A percentile compares a stretch with the other conserved stretches of the same genome.
These are phyloP conservation scores for Aspergillus hiratsukae DNA, from an alignment of 2,329 filamentous ascomycete genomes.

Conservation along the genomic window DNA sequence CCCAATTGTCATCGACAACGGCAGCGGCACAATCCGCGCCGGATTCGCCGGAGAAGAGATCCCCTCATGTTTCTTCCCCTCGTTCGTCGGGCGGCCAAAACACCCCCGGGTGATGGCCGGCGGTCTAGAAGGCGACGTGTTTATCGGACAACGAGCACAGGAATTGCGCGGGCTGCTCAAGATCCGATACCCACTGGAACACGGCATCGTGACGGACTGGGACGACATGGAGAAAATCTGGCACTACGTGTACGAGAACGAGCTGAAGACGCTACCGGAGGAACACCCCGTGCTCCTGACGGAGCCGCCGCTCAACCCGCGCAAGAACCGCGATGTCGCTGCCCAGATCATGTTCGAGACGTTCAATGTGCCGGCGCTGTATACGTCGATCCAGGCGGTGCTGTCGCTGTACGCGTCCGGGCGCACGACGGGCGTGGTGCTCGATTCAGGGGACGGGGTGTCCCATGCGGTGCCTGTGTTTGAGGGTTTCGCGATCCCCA, in stretches of 20 bases:
- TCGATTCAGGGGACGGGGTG: constrained; percentile 93
- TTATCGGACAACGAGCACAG: constrained; percentile 88
- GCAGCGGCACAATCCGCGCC: constrained; percentile 93
- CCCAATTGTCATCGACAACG: constrained; percentile 98
- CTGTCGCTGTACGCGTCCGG: constrained; percentile 94
- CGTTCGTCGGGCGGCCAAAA: constrained; percentile 93
- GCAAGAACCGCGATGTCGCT: constrained; percentile 90
- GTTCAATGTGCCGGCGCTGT: constrained; percentile 94
- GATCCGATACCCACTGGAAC: constrained; percentile 91
- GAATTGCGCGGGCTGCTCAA: constrained; percentile 90
- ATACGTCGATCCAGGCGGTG: constrained; percentile 95
- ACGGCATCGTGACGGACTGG: constrained; percentile 98
- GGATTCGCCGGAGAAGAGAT: constrained; percentile 95
- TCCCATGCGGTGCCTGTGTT: constrained; percentile 97
- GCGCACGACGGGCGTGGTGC: constrained; percentile 89
- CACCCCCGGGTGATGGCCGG: constrained; percentile 93
- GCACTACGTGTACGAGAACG: constrained; percentile 95
- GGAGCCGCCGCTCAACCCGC: constrained; percentile 90
- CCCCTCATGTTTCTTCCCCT: constrained; percentile 95
- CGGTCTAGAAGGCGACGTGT: constrained; percentile 91
- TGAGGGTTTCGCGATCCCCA: constrained; percentile 94
- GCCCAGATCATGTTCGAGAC: constrained; percentile 98
- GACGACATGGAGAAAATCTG: constrained; percentile 99
- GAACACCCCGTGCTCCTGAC: constrained; percentile 97
- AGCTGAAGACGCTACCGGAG: constrained; percentile 93